Evolutionary conservation across 2,329 filamentous ascomycete genomes (phyloP), one percentile per base, ranked within the genome.

Genomic region (Periconia sp.): DNA sequence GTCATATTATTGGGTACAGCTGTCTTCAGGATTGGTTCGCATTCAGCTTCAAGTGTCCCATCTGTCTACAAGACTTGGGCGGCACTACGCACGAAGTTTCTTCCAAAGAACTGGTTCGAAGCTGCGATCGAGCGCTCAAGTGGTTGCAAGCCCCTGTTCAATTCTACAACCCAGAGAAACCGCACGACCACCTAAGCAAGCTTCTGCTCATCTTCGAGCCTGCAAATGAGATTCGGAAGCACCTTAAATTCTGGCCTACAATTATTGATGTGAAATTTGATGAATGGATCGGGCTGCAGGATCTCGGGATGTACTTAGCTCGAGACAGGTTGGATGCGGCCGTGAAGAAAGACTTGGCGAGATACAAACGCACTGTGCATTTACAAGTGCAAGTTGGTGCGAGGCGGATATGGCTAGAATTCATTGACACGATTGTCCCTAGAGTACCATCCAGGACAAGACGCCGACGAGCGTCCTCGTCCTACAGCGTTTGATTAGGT

Each of bases 241-340:
- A 24, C 16, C 9, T 41, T 28, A 19, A 18, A 16, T 21, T 24
- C 19, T 37, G 31, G 39, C 6, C 5, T 6, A 5, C 13, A 22
- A 16, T 18, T 35, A 17, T 8, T 16, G 12, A 24, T 8, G 16
- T 18, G 8, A 38, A 35, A 22, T 4, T 2, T 5, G 22, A 5
- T 5, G 32, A 42, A 9, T 22, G 18, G 25, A 5, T 9, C n/a
- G 31, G 15, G 22, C n/a, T 45, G 5, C 12, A 6, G 11, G 21
- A 37, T 13, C 3, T 30, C 17, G 40, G 11, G 21, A 2, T 29
- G 19, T 45, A 34, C 21, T 19, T 45, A 16, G 42, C 46, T 5
- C 13, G 41, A 24, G 37, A 49, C 26, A 33, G 46, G 24, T 15
- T 49, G 23, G 22, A n/a, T 4, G 41, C 46, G 6, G 41, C 43